Evolutionary conservation across 805 yeast species (phyloP).

Genomic region (Vanderwaltozyma yarrowii): DNA sequence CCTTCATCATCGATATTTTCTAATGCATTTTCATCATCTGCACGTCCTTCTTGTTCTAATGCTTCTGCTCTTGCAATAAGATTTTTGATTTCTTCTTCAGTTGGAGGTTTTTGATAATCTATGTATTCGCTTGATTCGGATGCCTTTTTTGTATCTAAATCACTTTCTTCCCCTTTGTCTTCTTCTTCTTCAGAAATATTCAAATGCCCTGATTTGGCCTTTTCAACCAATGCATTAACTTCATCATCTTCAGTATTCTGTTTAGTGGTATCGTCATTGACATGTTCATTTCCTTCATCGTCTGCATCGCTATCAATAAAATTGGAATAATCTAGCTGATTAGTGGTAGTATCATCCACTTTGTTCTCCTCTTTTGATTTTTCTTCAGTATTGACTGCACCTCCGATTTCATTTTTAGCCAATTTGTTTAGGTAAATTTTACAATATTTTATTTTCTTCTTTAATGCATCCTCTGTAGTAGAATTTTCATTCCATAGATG

Average conservation of each 20-base stretch:
- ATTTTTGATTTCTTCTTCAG: constrained; percentile 1
- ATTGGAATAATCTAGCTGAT: background rate
- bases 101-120: constrained; percentile 1
- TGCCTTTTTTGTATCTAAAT: background rate
- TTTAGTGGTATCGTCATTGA: background rate
- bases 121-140: background rate
- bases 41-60: too few relatives aligned
- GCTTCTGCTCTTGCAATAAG: background rate
- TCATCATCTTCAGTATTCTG: constrained; percentile 1
- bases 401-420: constrained; percentile 17
- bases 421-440: constrained; percentile 20
- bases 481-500: constrained; percentile 17
- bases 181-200: background rate
- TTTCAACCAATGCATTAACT: background rate
- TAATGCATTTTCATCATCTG: too few relatives aligned
- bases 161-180: constrained; percentile 1
- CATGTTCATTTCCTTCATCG: too few relatives aligned
- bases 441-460: constrained; percentile 20
- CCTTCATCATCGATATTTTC: background rate
- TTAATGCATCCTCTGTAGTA: constrained; percentile 7
- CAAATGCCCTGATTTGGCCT: background rate
- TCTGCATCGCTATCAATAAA: background rate
- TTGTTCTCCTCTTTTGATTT: too few relatives aligned
- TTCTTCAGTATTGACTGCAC: background rate
- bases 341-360: background rate